Percentiles rank a stretch among this genome's conserved stretches.
Evolutionary conservation across 2,329 filamentous ascomycete genomes (phyloP).

Genomic region (Clarireedia paspali): DNA sequence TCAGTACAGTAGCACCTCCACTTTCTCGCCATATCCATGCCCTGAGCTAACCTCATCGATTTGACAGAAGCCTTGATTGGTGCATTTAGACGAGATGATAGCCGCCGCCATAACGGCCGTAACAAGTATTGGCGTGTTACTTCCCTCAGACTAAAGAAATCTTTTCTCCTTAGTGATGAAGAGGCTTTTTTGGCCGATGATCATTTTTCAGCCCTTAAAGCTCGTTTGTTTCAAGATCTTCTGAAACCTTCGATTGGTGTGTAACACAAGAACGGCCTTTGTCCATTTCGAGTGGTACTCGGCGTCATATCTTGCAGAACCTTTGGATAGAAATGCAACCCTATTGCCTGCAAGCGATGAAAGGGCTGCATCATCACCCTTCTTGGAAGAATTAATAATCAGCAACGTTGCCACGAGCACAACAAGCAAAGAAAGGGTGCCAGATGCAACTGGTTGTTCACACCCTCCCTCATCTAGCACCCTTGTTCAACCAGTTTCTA

Average conservation of each 20-base stretch:
- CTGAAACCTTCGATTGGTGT: slow-evolving; percentile 5
- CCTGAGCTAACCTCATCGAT: not conserved
- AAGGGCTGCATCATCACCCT: not conserved
- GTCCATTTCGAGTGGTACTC: not conserved
- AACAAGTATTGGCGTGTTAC: not conserved
- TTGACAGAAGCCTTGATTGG: not conserved
- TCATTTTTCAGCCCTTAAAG: not conserved
- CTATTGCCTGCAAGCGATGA: not conserved
- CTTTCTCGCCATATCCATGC: not conserved
- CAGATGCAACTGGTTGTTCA: slow-evolving; percentile 3
- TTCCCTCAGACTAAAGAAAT: not conserved
- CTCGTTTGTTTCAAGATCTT: slow-evolving; percentile 9
- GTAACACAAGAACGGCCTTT: not conserved
- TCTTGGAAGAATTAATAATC: not conserved
- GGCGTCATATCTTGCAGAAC: not conserved
- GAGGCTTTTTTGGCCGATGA: not conserved
- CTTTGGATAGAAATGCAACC: not conserved
- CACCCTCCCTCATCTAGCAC: not conserved
- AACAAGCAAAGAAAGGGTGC: not conserved
- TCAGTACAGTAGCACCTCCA: not conserved
- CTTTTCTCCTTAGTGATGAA: not conserved
- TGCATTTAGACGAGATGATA: not conserved
- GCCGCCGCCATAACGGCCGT: not conserved
- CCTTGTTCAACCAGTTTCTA: not conserved
- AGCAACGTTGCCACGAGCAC: slow-evolving; percentile 8